Conservation (phyloP, 768 basidiomycete species). For the Mycena sanguinolenta region DNA sequence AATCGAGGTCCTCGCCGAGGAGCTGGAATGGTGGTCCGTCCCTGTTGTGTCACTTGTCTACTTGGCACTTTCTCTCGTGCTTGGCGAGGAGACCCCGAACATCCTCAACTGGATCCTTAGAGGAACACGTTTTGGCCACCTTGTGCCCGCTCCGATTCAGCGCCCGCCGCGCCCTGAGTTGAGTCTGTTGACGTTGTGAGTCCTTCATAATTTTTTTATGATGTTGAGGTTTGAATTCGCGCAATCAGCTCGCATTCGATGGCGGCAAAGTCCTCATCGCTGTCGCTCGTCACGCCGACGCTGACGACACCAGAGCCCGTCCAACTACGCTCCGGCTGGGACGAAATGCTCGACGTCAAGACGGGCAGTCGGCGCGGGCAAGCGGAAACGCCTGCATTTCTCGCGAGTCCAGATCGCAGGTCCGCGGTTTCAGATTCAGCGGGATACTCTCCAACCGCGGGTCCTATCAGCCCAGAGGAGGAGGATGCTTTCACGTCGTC, state of each 20-base stretch:
- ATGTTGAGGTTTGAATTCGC: not conserved
- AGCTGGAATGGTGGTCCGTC: conserved; percentile 56
- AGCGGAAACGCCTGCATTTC: too few relatives aligned
- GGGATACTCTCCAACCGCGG: not conserved
- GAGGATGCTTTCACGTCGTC: conserved; percentile 55
- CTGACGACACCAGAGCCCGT: conserved; percentile 42
- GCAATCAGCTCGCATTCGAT: conserved; percentile 18
- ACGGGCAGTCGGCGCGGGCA: conserved; percentile 13
- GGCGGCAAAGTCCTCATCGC: conserved; percentile 36
- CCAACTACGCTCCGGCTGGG: conserved; percentile 58
- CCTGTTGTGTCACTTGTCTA: conserved; percentile 55
- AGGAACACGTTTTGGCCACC: conserved; percentile 14
- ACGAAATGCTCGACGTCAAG: conserved; percentile 58
- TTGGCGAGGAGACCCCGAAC: conserved; percentile 58
- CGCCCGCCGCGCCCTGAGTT: conserved; percentile 21
- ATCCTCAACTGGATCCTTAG: conserved; percentile 53
- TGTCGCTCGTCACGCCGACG: conserved; percentile 39
- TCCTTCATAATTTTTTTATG: not conserved
- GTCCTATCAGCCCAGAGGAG: conserved; percentile 25
- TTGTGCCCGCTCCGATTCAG: too few relatives aligned
- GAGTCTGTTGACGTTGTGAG: conserved; percentile 22
- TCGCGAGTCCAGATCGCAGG: conserved; percentile 37
- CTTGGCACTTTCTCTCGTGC: conserved; percentile 49
- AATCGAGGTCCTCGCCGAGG: conserved; percentile 44
- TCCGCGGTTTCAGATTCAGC: conserved; percentile 37